Percentiles rank a stretch among this genome's conserved stretches.
Conservation (phyloP, 495 filamentous ascomycete genomes). For the Penicillium diatomitis region DNA sequence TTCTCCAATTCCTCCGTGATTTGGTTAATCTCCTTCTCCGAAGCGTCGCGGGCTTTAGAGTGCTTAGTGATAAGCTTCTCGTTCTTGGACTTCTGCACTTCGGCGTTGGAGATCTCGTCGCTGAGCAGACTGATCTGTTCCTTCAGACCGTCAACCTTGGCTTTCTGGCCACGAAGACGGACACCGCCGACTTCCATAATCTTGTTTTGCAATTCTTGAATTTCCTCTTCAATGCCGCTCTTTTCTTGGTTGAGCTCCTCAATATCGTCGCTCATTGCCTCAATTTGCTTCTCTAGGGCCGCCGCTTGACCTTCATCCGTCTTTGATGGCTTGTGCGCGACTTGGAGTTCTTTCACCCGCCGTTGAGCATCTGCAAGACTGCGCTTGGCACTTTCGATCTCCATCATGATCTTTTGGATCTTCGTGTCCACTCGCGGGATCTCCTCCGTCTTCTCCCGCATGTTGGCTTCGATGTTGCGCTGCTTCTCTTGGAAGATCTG, state of each 20-base stretch:
- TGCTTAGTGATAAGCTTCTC: conserved; percentile 87
- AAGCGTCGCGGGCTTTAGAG: conserved; percentile 65
- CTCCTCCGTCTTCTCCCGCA: conserved; percentile 67
- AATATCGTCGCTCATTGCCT: conserved; percentile 65
- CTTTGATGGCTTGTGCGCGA: conserved; percentile 69
- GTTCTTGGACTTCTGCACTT: conserved; percentile 78
- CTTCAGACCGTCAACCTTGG: conserved; percentile 85
- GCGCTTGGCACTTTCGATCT: conserved; percentile 75
- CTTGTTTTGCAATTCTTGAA: conserved; percentile 82
- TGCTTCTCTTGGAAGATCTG: conserved; percentile 72
- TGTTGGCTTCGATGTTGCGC: conserved; percentile 59
- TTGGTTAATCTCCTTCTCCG: conserved; percentile 65
- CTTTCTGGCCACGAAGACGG: conserved; percentile 78
- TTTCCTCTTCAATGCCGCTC: conserved; percentile 78
- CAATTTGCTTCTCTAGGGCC: conserved; percentile 66
- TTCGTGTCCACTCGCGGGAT: conserved; percentile 80
- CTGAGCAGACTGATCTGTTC: conserved; percentile 74
- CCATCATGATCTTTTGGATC: conserved; percentile 85
- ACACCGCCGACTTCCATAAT: conserved; percentile 98
- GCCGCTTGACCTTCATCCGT: conserved; percentile 62
- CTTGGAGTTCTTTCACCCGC: conserved; percentile 70
- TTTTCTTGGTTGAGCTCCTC: conserved; percentile 74
- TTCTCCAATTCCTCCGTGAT: conserved; percentile 62
- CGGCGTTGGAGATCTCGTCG: conserved; percentile 74
- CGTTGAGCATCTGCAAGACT: conserved; percentile 79